Conservation (phyloP, 148 eudicot species). For the Silene latifolia region DNA sequence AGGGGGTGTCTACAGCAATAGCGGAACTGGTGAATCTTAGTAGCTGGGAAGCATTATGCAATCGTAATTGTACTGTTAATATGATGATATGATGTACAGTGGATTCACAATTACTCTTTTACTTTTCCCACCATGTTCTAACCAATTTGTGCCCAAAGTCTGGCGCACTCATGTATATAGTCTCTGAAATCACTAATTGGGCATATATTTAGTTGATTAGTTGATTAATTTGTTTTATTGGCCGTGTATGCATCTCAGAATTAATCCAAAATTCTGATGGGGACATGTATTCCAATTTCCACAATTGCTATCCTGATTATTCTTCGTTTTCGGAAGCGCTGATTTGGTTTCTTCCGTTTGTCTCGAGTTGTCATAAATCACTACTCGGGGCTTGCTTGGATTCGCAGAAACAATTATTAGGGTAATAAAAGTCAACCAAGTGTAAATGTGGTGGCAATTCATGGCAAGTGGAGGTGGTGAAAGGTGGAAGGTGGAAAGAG, state of each 20-base stretch:
- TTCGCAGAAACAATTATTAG: no score
- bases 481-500: no score
- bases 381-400: no score
- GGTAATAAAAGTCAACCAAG: no score
- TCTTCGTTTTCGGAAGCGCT: not conserved
- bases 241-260: not conserved
- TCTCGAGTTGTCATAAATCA: not conserved
- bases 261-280: conserved; percentile 10
- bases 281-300: not conserved
- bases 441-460: no score
- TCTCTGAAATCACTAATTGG: not conserved
- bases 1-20: conserved; percentile 4
- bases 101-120: not conserved
- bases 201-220: not conserved
- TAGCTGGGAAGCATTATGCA: not conserved
- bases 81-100: conserved; percentile 12
- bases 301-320: not conserved
- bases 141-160: not conserved
- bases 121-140: not conserved
- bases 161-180: conserved; percentile 21
- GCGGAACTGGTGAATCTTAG: conserved; percentile 3
- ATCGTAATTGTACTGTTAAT: conserved; percentile 19
- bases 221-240: not conserved
- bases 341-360: not conserved
- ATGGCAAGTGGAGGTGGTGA: no score